phyloP scores from a whole-genome alignment of 164 flowering plant species.

The Kingdonia uniflora region DNA sequence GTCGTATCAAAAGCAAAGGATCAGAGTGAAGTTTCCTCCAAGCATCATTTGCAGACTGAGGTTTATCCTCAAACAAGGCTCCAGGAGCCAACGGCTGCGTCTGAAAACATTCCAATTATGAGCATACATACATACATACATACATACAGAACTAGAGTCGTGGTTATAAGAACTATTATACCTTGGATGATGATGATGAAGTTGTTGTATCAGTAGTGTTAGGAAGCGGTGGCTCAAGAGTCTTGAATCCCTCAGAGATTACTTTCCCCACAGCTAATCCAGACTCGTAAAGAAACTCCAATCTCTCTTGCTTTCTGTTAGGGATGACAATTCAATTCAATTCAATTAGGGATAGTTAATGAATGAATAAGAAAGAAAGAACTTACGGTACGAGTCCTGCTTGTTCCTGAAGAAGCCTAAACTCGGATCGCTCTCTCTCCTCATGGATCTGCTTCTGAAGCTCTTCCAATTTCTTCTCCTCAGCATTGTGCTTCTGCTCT shows the following conservation, averaged over 20 bases:
- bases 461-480: constrained; percentile 87
- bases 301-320: constrained; percentile 72
- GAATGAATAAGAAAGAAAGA: not conserved
- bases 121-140: too few relatives aligned
- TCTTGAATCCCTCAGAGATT: constrained; percentile 50
- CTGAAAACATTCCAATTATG: too few relatives aligned
- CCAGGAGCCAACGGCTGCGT: too few relatives aligned
- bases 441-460: constrained; percentile 86
- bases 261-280: constrained; percentile 83
- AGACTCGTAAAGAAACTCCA: constrained; percentile 91
- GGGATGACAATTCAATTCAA: not conserved
- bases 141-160: too few relatives aligned
- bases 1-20: too few relatives aligned
- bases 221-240: constrained; percentile 33
- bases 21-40: too few relatives aligned
- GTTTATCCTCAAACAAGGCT: too few relatives aligned
- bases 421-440: constrained; percentile 79
- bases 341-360: too few relatives aligned
- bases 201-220: constrained; percentile 18
- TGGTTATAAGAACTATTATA: constrained; percentile 8
- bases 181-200: constrained; percentile 25
- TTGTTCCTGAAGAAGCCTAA: constrained; percentile 86
- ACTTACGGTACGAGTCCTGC: constrained; percentile 87
- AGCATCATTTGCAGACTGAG: too few relatives aligned
- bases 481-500: constrained; percentile 91